Evolutionary conservation across 202 grass and related monocot genomes (phyloP), one percentile per base, ranked within the genome.

Genomic region (Setaria viridis): DNA sequence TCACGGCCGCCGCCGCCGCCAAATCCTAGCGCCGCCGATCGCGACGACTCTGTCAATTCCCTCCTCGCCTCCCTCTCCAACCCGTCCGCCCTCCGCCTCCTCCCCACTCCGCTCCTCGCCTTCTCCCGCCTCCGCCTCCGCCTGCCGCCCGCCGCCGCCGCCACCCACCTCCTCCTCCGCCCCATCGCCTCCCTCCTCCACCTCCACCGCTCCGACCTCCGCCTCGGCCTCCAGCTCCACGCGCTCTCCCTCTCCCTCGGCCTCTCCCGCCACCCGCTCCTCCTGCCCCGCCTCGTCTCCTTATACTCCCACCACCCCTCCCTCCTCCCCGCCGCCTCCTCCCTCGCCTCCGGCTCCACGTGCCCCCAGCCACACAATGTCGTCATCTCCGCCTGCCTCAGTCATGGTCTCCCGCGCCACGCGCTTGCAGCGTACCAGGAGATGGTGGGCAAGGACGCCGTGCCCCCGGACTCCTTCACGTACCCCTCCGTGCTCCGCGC

Each of bases 401-500:
- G 32, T 30, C 76, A 93, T 21, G 85, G 78, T 37, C 78, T 88
- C 39, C 80, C 88, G 6, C 71, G 50, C 43, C 77, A 86, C 57
- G 88, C 88, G 34, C 78, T 93, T 35, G 45, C 76, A 68, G 82
- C 82, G 19, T 93, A 90, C 67, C 83, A 75, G 14, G 59, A 80
- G 35, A 88, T 93, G 91, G 2, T 93, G 85, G 11, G 59, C 82
- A 37, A 1, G 11, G 73, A 21, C 49, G 74, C 72, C 67, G 88
- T 90, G 20, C 0, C 57, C 78, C 88, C 85, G 0, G 88, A 93
- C 64, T 41, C 34, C 72, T 93, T 93, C 85, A 90, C 88, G 5
- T 93, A 93, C 69, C 88, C 88, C 11, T 85, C 88, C 29, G 85
- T 90, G 16, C 85, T 93, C 37, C 83, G 83, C 35, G 85, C 88